Base-by-base conservation (phyloP, 768 basidiomycete species). In the Boletus tomentosulus region DNA sequence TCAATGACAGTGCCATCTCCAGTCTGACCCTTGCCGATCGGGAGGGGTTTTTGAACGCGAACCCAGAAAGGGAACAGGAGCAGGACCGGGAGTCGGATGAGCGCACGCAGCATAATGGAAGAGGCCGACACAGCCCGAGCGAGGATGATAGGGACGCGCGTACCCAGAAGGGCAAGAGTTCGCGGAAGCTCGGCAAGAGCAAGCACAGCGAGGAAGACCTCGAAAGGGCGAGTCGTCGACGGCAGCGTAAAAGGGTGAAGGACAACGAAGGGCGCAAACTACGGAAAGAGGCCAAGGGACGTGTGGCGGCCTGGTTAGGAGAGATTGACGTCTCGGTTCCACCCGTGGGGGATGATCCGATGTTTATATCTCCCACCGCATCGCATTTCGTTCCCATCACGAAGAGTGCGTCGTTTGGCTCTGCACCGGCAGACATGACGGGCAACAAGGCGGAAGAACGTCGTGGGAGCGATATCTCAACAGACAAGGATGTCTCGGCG, bases 301-400 rank as follows among this genome's bases (percentile, higher is more conserved):
- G 86, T 24, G 83, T 92, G n/a, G 77, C 88, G 9, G 87, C 84
- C 8, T 92, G 89, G 89, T 61, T 92, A 55, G 88, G 85, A 28
- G 76, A 71, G 9, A 82, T 90, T 46, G 84, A 85, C 48, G 74
- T 79, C 4, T 79, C 78, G 39, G 74, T 71, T 4, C 81, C 83
- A 2, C 78, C 78, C 48, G 53, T 50, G 22, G 69, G 77, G 51
- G 78, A 84, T 33, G 66, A 72, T 25, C 53, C 58, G 11, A 37
- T 74, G 5, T 56, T 62, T 38, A 71, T 76, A 31, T 74, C 77
- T 13, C 64, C 70, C 25, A 46, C 53, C 3, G 24, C 54, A 16
- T 66, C 67, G 35, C 69, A 56, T 37, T 69, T 71, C 15, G 62
- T 69, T 42, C 60, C 65, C 41, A 65, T 62, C 41, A 48, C 47